A percentile compares a stretch with the other conserved stretches of the same genome.
phyloP scores from a whole-genome alignment of 208 protist species.

The Lotmaria passim region DNA sequence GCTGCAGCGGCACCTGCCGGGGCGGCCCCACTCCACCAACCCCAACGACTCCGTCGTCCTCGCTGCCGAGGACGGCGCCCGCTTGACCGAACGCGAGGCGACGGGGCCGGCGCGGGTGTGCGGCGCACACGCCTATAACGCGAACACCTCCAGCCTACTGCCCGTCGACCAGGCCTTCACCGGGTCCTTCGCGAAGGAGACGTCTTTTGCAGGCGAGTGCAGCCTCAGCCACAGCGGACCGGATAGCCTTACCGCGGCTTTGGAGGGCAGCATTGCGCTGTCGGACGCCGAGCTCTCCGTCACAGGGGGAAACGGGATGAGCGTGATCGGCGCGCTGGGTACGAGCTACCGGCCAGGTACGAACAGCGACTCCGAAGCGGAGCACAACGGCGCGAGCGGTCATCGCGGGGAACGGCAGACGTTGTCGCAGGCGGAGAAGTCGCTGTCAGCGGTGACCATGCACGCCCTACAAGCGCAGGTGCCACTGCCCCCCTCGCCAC shows the following conservation, averaged over 20 bases:
- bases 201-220: constrained; percentile 1
- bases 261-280: constrained; percentile 6
- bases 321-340: background rate
- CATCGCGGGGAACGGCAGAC: background rate
- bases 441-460: background rate
- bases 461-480: background rate
- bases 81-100: constrained; percentile 30
- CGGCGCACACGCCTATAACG: background rate
- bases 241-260: constrained; percentile 10
- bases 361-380: constrained; percentile 33
- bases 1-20: background rate
- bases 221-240: constrained; percentile 2
- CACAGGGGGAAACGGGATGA: constrained; percentile 2
- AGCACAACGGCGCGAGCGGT: constrained; percentile 11
- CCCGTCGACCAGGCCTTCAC: background rate
- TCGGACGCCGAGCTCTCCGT: constrained; percentile 16
- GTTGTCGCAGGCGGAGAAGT: constrained; percentile 12
- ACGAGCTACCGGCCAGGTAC: background rate
- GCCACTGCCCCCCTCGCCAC: background rate
- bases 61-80: constrained; percentile 30
- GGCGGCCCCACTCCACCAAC: constrained; percentile 5
- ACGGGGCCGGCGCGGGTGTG: constrained; percentile 12
- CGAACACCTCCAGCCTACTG: background rate
- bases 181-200: constrained; percentile 18
- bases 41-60: constrained; percentile 32